Conservation (phyloP, 768 basidiomycete genomes). For the Tricholoma flavovirens region DNA sequence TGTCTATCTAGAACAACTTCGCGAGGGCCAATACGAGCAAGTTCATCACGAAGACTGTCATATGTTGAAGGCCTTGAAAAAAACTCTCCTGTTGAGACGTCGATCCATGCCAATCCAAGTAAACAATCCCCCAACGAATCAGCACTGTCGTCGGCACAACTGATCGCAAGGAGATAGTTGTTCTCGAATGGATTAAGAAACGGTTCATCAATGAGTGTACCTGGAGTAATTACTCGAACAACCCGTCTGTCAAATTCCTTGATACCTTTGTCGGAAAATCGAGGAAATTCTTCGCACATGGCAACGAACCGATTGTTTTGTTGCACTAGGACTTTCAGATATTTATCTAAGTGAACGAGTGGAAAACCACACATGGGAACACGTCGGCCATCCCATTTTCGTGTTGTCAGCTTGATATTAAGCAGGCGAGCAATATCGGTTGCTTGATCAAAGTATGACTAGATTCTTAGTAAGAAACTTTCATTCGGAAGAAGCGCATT, state of each 20-base stretch:
- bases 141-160: slow-evolving; percentile 12
- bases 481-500: not conserved
- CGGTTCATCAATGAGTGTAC: slow-evolving; percentile 88
- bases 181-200: slow-evolving; percentile 85
- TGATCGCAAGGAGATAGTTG: slow-evolving; percentile 80
- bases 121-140: slow-evolving; percentile 6
- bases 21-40: slow-evolving; percentile 73
- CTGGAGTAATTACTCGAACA: slow-evolving; percentile 84
- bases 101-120: slow-evolving; percentile 88
- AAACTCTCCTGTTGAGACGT: slow-evolving; percentile 92
- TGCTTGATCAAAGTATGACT: slow-evolving; percentile 97
- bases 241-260: slow-evolving; percentile 78
- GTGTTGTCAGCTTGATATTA: slow-evolving; percentile 76
- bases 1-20: slow-evolving; percentile 68
- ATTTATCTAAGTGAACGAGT: slow-evolving; percentile 73
- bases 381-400: slow-evolving; percentile 63
- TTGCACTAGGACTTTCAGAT: slow-evolving; percentile 83
- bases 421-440: slow-evolving; percentile 68
- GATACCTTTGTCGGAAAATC: slow-evolving; percentile 35
- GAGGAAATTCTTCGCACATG: slow-evolving; percentile 87
- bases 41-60: slow-evolving; percentile 67
- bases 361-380: slow-evolving; percentile 93
- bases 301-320: slow-evolving; percentile 83
- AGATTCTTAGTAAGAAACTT: slow-evolving; percentile 5
- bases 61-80: slow-evolving; percentile 60